Percentiles rank a stretch among this genome's conserved stretches.
Conservation (phyloP, 2,329 filamentous ascomycete genomes). For the Fusarium bulbicola region DNA sequence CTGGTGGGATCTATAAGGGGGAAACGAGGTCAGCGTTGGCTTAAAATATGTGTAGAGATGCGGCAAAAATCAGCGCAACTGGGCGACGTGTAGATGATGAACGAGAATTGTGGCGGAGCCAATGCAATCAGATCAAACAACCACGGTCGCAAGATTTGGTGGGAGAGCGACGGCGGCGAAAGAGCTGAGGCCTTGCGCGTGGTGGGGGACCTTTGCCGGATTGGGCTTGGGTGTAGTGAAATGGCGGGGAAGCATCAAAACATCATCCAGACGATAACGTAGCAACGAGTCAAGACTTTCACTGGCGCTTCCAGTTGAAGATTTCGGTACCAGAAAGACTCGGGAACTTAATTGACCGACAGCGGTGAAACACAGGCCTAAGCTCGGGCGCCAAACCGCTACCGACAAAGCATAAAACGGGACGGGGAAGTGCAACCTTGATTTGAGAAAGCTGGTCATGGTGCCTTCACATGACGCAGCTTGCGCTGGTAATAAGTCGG, state of each 20-base stretch:
- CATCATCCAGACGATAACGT: slow-evolving; percentile 35
- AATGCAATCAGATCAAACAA: slow-evolving; percentile 37
- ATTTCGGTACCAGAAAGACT: not conserved
- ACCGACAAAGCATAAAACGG: slow-evolving; percentile 4
- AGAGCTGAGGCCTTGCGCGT: slow-evolving; percentile 38
- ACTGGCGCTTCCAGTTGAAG: slow-evolving; percentile 2
- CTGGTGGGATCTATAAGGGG: slow-evolving; percentile 59
- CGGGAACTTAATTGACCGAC: slow-evolving; percentile 3
- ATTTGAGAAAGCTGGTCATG: slow-evolving; percentile 54
- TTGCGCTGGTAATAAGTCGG: slow-evolving; percentile 32
- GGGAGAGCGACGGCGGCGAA: slow-evolving; percentile 36
- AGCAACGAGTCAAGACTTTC: slow-evolving; percentile 27
- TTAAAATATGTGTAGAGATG: slow-evolving; percentile 8
- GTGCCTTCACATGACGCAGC: slow-evolving; percentile 50
- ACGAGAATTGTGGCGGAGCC: slow-evolving; percentile 30
- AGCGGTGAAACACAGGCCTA: not conserved
- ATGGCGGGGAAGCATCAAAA: slow-evolving; percentile 44
- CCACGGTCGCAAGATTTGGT: slow-evolving; percentile 38
- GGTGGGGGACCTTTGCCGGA: slow-evolving; percentile 44
- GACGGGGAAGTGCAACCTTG: slow-evolving; percentile 48
- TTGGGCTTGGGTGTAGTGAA: slow-evolving; percentile 42
- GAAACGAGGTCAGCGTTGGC: slow-evolving; percentile 24
- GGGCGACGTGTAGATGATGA: slow-evolving; percentile 18
- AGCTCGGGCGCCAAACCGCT: slow-evolving; percentile 1
- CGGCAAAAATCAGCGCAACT: slow-evolving; percentile 22